Base-by-base conservation (phyloP, 805 yeast species). In the Barnettozyma wickerhamii region DNA sequence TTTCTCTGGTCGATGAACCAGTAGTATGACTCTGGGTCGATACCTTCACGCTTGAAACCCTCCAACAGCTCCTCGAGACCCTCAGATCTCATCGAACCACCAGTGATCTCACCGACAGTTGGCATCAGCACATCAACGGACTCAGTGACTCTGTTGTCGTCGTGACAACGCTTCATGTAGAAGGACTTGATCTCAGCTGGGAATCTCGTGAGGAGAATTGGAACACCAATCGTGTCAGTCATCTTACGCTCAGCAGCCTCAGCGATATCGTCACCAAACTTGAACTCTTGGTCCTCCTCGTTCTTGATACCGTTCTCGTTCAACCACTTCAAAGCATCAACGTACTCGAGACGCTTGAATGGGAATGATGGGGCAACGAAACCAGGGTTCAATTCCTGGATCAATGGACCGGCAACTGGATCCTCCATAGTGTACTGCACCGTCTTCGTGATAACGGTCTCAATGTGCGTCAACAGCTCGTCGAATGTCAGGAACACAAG, bases 161-260 rank as follows among this genome's bases (percentile, higher is more conserved):
- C 96, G 6, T 64, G 60, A 66, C 95, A 87, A 65, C 81, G 87
- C 70, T 84, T 80, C 99, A 93, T 93, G 83, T 93, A 93, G 77
- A 93, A 93, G 6, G 98, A 88, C 68, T 93, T 93, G 72, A 93
- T 87, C 65, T 84, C 96, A 38, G 88, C 87, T 40, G 99, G 99
- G 91, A 93, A 93, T 58, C 90, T 77, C 42, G 80, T 91, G 64
- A 93, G 80, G 53, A 93, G 74, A 54, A 93, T 90, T 50, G 99
- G 99, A 50, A 76, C 84, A 60, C 90, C 90, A 64, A 93, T 84
- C 45, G 85, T 77, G 64, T 93, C 99, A 26, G 96, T 88, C 99
- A 93, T 93, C 67, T 83, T 86, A 65, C 99, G 85, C 76, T 93
- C 99, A 45, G 97, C 99, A 42, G 99, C 99, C 71, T 93, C 99